Base-by-base conservation (phyloP, 106 monocot genomes). In the Acanthochlamys bracteata region DNA sequence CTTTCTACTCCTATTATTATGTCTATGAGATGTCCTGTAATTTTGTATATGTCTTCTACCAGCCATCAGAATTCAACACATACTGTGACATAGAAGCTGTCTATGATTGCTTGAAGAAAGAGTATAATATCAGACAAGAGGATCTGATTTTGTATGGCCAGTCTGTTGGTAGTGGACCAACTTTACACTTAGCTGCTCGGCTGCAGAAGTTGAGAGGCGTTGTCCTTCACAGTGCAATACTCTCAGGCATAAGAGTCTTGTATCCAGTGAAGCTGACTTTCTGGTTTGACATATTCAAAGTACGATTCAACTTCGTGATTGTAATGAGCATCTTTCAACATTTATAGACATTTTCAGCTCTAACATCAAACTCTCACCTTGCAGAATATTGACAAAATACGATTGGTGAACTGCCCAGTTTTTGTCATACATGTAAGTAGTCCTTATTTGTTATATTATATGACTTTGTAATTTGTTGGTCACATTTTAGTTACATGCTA, bases 201-300 rank as follows among this genome's bases (percentile, higher is more conserved):
- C 49, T 90, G 39, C 78, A 80, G 41, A 77, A 66, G 45, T 71
- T 86, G 20, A 75, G 87, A 83, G 95, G 72, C 39, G 87, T 96
- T 47, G 84, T 96, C 24, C 87, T 96, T 66, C 95, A 96, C 45
- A 87, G 95, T 67, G 87, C 90, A 59, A 96, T 96, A 33, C 75
- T 96, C 10, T 96, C 95, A 0, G 95, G 95, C 70, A 90, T 96
- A 58, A 65, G 95, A 13, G 95, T 96, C 13, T 75, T 96, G 62
- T 96, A 88, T 69, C 86, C 86, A 39, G 90, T 96, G 41, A 96
- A 88, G 69, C 70, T 96, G 68, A 90, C 95, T 42, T 86, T 96
- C 67, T 90, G 90, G 84, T 96, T 96, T 73, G 95, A 96, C 69
- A 90, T 96, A 24, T 96, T 88, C 63, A 96, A 95, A 71, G 95